These are phyloP conservation scores for Pterulicium gracile DNA, from an alignment of 1,284 basidiomycete genomes.

Conservation along the genomic window DNA sequence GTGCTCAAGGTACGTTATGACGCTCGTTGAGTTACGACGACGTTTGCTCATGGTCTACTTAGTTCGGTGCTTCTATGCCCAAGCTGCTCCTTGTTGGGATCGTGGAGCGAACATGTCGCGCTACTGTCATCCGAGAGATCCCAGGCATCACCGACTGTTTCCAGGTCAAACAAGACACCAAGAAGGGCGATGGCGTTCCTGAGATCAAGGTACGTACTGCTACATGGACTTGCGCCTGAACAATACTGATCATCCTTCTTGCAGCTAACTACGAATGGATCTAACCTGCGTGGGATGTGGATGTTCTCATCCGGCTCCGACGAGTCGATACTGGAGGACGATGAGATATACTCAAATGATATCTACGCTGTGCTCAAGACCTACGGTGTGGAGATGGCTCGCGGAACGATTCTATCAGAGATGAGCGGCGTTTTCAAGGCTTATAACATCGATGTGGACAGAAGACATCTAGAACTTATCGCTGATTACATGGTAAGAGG, in stretches of 20 bases:
- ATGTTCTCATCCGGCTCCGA: constrained; percentile 58
- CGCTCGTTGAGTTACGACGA: constrained; percentile 5
- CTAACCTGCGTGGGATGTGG: constrained; percentile 91
- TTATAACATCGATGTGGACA: constrained; percentile 95
- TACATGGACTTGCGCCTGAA: constrained; percentile 4
- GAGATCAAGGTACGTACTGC: constrained; percentile 38
- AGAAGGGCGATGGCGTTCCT: constrained; percentile 28
- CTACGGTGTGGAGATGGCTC: constrained; percentile 97
- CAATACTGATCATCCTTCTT: constrained; percentile 4
- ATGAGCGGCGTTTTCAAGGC: constrained; percentile 91
- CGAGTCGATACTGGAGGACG: constrained; percentile 68
- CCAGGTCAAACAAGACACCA: constrained; percentile 48
- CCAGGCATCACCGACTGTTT: constrained; percentile 79
- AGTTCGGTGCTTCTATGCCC: constrained; percentile 68
- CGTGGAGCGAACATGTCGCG: constrained; percentile 76
- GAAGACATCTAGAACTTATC: constrained; percentile 91
- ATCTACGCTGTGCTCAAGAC: constrained; percentile 87
- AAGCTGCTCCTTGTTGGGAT: constrained; percentile 90
- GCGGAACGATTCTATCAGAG: constrained; percentile 85
- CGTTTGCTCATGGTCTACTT: constrained; percentile 5
- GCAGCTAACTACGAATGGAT: constrained; percentile 79
- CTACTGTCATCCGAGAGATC: constrained; percentile 83
- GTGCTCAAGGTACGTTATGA: constrained; percentile 61
- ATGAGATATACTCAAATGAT: constrained; percentile 90
- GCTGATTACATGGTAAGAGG: constrained; percentile 94